These are phyloP conservation scores for Breviolum minutum DNA, from an alignment of 73 alveolate genomes.

Conservation along the genomic window DNA sequence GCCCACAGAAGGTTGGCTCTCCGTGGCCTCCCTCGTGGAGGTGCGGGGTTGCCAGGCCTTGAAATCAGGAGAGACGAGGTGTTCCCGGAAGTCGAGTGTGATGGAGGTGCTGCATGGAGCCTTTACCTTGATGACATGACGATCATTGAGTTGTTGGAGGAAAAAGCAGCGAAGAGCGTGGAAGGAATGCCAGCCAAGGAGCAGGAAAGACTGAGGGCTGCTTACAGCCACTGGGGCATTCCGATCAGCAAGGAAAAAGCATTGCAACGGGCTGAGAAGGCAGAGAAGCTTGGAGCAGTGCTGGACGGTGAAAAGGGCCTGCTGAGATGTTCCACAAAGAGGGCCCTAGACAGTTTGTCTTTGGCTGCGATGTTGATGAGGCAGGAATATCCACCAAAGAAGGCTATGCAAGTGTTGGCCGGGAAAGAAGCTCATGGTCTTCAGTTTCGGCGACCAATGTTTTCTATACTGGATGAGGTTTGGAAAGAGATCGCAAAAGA, in stretches of 20 bases:
- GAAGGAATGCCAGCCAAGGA: neutral
- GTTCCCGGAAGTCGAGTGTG: neutral
- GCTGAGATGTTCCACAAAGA: neutral
- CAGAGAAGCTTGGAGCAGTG: neutral
- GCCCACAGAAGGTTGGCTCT: slow-evolving; percentile 23
- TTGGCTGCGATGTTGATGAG: neutral
- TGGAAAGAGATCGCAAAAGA: neutral
- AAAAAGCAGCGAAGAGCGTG: neutral
- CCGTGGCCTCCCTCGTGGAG: neutral
- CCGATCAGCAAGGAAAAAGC: neutral
- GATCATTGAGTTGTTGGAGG: neutral
- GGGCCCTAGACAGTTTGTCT: no score
- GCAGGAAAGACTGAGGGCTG: neutral
- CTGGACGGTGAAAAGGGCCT: neutral
- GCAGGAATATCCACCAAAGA: neutral
- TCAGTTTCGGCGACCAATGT: neutral
- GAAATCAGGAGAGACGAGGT: neutral
- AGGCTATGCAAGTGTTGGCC: neutral
- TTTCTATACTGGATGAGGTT: neutral
- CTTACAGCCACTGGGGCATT: neutral
- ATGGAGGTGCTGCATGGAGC: neutral
- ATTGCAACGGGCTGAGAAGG: neutral
- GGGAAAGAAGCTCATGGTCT: neutral
- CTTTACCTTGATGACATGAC: neutral
- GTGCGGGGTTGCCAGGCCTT: neutral